Base-by-base conservation (phyloP, 257 asterid genomes). In the Forsythia suspensa region DNA sequence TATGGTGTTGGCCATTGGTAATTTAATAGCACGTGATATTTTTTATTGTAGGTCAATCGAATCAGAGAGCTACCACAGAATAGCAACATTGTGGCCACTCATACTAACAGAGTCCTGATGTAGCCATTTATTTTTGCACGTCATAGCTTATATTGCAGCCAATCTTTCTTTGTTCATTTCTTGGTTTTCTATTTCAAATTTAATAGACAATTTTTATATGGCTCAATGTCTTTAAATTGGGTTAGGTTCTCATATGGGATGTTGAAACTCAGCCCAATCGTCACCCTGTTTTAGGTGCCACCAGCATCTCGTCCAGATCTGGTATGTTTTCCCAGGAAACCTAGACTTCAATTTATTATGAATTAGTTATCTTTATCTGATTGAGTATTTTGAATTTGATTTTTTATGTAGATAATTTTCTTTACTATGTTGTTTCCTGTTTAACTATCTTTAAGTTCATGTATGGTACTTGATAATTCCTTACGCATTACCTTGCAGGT, bases 31-130 rank as follows among this genome's bases (percentile, higher is more conserved):
- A 68, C 42, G 39, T 42, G 38, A 18, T 67, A 51, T 51, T 51
- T 80, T 73, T 71, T 73, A 52, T 80, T 88, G 80, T 86, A 91
- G 97, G 97, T 93, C 73, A 93, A 93, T 63, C 90, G 96, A 80
- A 93, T 91, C 76, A 91, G 97, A 90, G 97, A 93, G 80, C 86
- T 93, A 71, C 97, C 97, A 15, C 95, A 91, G 81, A 90, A 91
- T 80, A 91, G 92, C 84, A 90, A 90, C 84, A 93, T 93, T 72
- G 91, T 93, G 80, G 95, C 94, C 38, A 93, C 97, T 61, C 97
- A 90, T 80, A 24, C 24, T 24, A 0, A 24, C 24, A 24, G 96
- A 24, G 96, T 86, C 97, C 97, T 59, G 94, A 92, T 87, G 97
- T 94, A 86, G 80, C 89, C 68, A 67, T 70, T 66, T 74, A 71